Percentiles rank a stretch among this genome's conserved stretches.
phyloP scores from a whole-genome alignment of 2,329 filamentous ascomycete genomes.

The Penicillium crustosum region DNA sequence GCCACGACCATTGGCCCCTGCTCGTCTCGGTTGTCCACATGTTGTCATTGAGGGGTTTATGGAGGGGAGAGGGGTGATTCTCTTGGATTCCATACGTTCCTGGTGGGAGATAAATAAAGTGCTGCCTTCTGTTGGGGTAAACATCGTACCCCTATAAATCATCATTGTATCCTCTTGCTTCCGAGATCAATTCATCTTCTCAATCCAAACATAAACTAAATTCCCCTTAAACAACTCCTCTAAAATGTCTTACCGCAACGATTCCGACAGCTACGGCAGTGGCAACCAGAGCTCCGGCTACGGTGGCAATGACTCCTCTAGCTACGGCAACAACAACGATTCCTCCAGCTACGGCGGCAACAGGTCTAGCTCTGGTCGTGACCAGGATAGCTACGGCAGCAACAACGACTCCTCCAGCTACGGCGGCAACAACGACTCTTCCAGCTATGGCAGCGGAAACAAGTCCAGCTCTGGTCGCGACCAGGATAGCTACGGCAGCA shows the following conservation, averaged over 20 bases:
- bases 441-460: background rate
- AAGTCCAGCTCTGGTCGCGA: background rate
- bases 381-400: background rate
- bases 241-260: conserved; percentile 11
- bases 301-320: conserved; percentile 1
- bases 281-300: conserved; percentile 12
- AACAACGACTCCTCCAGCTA: background rate
- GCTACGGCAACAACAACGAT: background rate
- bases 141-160: background rate
- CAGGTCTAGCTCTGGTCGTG: background rate
- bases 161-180: background rate
- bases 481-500: background rate
- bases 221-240: background rate
- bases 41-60: conserved; percentile 9
- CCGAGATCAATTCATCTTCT: background rate
- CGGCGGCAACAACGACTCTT: background rate
- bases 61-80: background rate
- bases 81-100: background rate
- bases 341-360: background rate
- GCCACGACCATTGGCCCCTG: conserved; percentile 4
- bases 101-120: conserved; percentile 1
- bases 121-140: background rate
- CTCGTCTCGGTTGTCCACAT: background rate
- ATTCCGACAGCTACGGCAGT: conserved; percentile 11
- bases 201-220: background rate